A percentile compares a stretch with the other conserved stretches of the same genome.
These are phyloP conservation scores for Talaromyces sp. DNA, from an alignment of 2,329 filamentous ascomycete genomes.

Conservation along the genomic window DNA sequence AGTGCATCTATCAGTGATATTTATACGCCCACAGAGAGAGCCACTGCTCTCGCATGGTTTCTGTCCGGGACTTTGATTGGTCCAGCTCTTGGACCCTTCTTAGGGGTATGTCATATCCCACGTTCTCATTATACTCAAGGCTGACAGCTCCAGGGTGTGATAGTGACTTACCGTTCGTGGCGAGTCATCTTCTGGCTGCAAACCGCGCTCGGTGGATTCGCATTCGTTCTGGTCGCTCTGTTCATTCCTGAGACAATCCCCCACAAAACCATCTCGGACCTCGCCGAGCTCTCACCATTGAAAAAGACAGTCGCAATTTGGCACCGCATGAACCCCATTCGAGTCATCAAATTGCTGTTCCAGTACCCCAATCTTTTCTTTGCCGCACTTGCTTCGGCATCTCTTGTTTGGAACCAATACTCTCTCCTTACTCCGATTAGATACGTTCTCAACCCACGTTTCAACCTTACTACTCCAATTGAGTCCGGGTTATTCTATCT, in stretches of 20 bases:
- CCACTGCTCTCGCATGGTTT: constrained; percentile 71
- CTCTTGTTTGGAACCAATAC: constrained; percentile 74
- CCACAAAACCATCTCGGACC: constrained; percentile 59
- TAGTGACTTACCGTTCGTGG: constrained; percentile 72
- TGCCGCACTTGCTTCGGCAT: constrained; percentile 57
- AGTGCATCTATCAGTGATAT: constrained; percentile 66
- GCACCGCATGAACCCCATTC: constrained; percentile 64
- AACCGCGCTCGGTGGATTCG: constrained; percentile 62
- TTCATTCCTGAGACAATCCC: constrained; percentile 72
- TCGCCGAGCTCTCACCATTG: constrained; percentile 52
- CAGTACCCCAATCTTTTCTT: constrained; percentile 67
- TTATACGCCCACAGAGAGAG: constrained; percentile 64
- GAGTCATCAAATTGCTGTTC: constrained; percentile 60
- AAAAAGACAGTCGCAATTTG: constrained; percentile 56
- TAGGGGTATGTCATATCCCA: constrained; percentile 29
- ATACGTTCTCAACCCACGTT: constrained; percentile 71
- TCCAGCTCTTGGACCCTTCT: constrained; percentile 59
- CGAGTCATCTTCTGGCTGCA: constrained; percentile 75
- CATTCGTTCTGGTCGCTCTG: constrained; percentile 59
- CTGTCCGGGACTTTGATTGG: constrained; percentile 68
- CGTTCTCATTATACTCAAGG: constrained; percentile 30
- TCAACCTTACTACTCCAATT: constrained; percentile 63
- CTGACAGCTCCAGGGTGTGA: constrained; percentile 64
- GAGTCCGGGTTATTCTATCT: constrained; percentile 71
- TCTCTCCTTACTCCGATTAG: constrained; percentile 66